These are phyloP conservation scores for Microcos paniculata DNA, from an alignment of 345 rosid species.

Conservation along the genomic window DNA sequence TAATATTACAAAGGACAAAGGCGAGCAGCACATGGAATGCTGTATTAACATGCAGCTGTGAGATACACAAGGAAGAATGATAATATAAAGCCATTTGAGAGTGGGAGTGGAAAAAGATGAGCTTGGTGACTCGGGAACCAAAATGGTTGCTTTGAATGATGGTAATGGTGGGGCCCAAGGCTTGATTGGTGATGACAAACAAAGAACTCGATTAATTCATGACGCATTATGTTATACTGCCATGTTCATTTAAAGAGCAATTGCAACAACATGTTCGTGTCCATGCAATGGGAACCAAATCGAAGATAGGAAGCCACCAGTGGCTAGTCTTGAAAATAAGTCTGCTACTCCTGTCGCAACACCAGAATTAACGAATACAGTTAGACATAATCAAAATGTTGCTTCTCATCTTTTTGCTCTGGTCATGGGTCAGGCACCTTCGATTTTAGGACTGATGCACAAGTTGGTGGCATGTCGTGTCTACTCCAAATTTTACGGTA, in stretches of 20 bases:
- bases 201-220: slow-evolving; percentile 98
- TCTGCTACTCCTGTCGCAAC: slow-evolving; percentile 11
- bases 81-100: slow-evolving; percentile 88
- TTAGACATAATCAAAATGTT: slow-evolving; percentile 27
- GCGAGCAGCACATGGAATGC: slow-evolving; percentile 64
- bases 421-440: slow-evolving; percentile 27
- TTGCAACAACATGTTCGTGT: slow-evolving; percentile 97
- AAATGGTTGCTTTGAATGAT: too few relatives aligned
- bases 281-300: slow-evolving; percentile 56
- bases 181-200: slow-evolving; percentile 64
- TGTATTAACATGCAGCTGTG: slow-evolving; percentile 61
- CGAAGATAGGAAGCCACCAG: slow-evolving; percentile 68
- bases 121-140: too few relatives aligned
- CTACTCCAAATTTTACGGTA: slow-evolving; percentile 16
- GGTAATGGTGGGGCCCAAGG: slow-evolving; percentile 49
- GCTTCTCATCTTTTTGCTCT: slow-evolving; percentile 23
- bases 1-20: slow-evolving; percentile 90
- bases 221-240: slow-evolving; percentile 92
- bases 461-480: slow-evolving; percentile 22
- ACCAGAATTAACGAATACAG: slow-evolving; percentile 21
- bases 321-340: slow-evolving; percentile 37
- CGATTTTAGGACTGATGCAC: slow-evolving; percentile 24
- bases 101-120: slow-evolving; percentile 90
- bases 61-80: slow-evolving; percentile 88
- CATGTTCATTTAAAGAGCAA: slow-evolving; percentile 96